These are phyloP conservation scores for Leptographium procerum DNA, from an alignment of 2,329 filamentous ascomycete genomes.

Conservation along the genomic window DNA sequence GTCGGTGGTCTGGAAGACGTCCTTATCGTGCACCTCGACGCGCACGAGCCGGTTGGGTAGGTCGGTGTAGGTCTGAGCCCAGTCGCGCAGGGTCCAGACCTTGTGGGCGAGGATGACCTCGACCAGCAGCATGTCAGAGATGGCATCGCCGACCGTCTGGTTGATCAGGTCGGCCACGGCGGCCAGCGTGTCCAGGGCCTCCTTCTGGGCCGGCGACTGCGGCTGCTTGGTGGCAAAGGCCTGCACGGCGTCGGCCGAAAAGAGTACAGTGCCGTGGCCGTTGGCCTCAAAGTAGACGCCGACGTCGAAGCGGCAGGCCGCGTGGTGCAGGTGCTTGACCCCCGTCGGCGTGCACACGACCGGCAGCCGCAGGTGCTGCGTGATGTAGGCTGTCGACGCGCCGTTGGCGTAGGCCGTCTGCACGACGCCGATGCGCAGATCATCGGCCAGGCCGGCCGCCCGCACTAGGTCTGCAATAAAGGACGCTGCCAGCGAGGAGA, in stretches of 20 bases:
- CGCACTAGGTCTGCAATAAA: constrained; percentile 88
- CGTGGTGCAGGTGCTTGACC: constrained; percentile 95
- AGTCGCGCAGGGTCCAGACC: constrained; percentile 78
- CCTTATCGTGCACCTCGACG: constrained; percentile 79
- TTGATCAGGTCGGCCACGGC: constrained; percentile 89
- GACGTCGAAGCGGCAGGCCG: constrained; percentile 87
- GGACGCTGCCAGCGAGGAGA: constrained; percentile 83
- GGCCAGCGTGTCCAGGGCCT: constrained; percentile 72
- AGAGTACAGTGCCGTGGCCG: constrained; percentile 91
- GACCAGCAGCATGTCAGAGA: constrained; percentile 91
- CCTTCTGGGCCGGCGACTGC: constrained; percentile 82
- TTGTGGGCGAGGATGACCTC: constrained; percentile 96
- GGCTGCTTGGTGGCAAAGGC: constrained; percentile 70
- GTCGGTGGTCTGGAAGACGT: constrained; percentile 81
- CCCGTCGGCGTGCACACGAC: constrained; percentile 90
- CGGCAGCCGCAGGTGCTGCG: constrained; percentile 76
- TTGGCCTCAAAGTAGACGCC: constrained; percentile 99
- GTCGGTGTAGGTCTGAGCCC: constrained; percentile 86
- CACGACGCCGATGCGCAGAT: constrained; percentile 84
- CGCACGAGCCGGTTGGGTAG: constrained; percentile 91
- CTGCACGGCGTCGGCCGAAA: constrained; percentile 73
- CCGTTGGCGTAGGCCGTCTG: constrained; percentile 98
- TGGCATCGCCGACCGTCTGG: constrained; percentile 91
- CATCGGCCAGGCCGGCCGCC: constrained; percentile 64
- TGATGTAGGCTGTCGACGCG: constrained; percentile 82